Evolutionary conservation across 2,329 filamentous ascomycete genomes (phyloP), one percentile per base, ranked within the genome.

Genomic region (Leptographium lundbergii): DNA sequence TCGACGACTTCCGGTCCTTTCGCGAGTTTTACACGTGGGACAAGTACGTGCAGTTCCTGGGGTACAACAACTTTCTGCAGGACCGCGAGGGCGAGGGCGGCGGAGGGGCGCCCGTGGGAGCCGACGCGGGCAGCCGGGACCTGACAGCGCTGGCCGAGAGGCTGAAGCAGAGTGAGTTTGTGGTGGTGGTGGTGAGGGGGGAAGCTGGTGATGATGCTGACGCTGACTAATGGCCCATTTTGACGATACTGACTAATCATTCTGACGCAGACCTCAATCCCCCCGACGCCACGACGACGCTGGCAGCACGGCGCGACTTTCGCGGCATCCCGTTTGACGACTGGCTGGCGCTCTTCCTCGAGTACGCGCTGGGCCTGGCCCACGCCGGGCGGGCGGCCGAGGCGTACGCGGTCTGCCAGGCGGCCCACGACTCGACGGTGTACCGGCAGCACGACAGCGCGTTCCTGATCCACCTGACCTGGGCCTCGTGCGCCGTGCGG

Each of bases 271-370:
- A 71, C 48, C 60, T 72, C 39, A 71, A 71, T 11, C 70, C 71
- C 14, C 64, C 67, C 36, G 71, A 70, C 13, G 60, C 66, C 1
- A 66, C 13, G 64, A 66, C 65, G 24, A 7, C 22, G 17, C 63
- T 65, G 13, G 52, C 66, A 17, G 56, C 58, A 9, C 64, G 65
- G 13, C 68, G 72, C 53, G 72, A 75, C 24, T 75, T 76, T 57
- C 86, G 89, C 64, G 88, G 87, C 9, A 88, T 97, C 54, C 76
- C 84, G 0, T 96, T 97, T 67, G 78, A 85, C 60, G 80, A 84
- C 54, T 99, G 94, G 94, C 80, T 96, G 3, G 88, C 95, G 65
- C 79, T 96, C 0, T 96, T 99, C 68, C 80, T 95, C 42, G 88
- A 94, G 67, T 95, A 95, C 68, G 88, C 91, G 3, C 78, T 96